A percentile compares a stretch with the other conserved stretches of the same genome.
Conservation (phyloP, 129 eudicot genomes). For the Mikania micrantha region DNA sequence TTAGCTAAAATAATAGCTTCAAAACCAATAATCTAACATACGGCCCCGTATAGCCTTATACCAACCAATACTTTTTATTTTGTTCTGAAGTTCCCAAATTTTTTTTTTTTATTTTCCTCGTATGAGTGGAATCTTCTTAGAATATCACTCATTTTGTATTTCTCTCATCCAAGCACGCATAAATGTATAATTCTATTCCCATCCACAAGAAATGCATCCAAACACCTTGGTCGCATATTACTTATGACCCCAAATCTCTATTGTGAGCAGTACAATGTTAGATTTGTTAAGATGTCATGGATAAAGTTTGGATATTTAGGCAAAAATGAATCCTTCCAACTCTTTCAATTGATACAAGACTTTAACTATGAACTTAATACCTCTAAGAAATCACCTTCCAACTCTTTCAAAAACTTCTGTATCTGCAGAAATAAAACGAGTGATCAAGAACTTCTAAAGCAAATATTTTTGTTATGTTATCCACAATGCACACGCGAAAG, state of each 20-base stretch:
- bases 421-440: slow-evolving; percentile 40
- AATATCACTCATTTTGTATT: too few species aligned
- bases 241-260: neutral
- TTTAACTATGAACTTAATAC: slow-evolving; percentile 23
- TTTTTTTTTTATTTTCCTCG: too few species aligned
- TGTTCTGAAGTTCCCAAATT: too few species aligned
- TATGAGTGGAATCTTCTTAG: too few species aligned
- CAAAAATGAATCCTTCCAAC: neutral
- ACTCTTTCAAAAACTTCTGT: slow-evolving; percentile 55
- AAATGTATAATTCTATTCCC: too few species aligned
- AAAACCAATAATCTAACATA: neutral
- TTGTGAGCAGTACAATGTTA: neutral
- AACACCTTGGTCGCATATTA: neutral
- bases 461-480: neutral
- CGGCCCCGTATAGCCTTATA: too few species aligned
- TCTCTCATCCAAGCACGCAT: too few species aligned
- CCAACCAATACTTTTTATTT: too few species aligned
- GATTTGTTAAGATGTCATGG: neutral
- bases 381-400: slow-evolving; percentile 88
- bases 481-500: neutral
- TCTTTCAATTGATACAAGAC: neutral
- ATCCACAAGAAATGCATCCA: neutral
- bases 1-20: neutral
- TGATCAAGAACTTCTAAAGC: neutral
- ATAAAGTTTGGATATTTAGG: neutral